Evolutionary conservation across 2,329 filamentous ascomycete species (phyloP).

Genomic region (Aspergillus phoenicis): DNA sequence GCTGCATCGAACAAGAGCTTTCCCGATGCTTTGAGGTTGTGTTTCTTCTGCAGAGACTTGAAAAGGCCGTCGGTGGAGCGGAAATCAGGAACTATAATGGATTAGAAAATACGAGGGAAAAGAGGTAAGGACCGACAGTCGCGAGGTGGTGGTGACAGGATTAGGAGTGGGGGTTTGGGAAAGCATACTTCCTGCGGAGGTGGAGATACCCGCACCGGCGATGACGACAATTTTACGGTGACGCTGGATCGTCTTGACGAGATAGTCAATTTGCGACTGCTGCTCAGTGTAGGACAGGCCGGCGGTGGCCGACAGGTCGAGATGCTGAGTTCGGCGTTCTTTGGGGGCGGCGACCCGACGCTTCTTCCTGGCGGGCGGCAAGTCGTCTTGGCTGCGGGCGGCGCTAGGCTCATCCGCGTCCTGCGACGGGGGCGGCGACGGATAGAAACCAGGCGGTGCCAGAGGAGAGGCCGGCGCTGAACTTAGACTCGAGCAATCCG

Average conservation of each 20-base stretch:
- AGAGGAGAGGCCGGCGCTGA: conserved; percentile 44
- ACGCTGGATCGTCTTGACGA: conserved; percentile 75
- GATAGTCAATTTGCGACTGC: conserved; percentile 64
- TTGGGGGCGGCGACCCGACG: conserved; percentile 64
- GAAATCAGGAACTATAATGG: conserved; percentile 78
- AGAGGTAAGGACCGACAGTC: neutral
- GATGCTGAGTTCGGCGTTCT: conserved; percentile 76
- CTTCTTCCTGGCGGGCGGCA: conserved; percentile 74
- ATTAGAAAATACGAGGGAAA: conserved; percentile 13
- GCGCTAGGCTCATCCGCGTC: conserved; percentile 41
- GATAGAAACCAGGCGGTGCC: conserved; percentile 42
- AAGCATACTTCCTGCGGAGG: conserved; percentile 82
- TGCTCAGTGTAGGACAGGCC: conserved; percentile 52
- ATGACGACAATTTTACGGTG: conserved; percentile 97
- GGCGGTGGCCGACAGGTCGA: conserved; percentile 63
- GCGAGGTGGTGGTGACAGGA: conserved; percentile 14
- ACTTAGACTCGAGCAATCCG: conserved; percentile 46
- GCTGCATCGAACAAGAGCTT: conserved; percentile 97
- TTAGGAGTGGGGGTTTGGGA: conserved; percentile 17
- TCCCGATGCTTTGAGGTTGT: conserved; percentile 89
- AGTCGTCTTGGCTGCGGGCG: conserved; percentile 58
- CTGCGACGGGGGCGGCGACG: conserved; percentile 49
- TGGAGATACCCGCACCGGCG: conserved; percentile 94
- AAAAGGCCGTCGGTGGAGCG: conserved; percentile 90
- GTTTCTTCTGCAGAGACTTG: conserved; percentile 77